These are phyloP conservation scores for Paraphaeosphaeria sporulosa DNA, from an alignment of 2,329 filamentous ascomycete species.

Conservation along the genomic window DNA sequence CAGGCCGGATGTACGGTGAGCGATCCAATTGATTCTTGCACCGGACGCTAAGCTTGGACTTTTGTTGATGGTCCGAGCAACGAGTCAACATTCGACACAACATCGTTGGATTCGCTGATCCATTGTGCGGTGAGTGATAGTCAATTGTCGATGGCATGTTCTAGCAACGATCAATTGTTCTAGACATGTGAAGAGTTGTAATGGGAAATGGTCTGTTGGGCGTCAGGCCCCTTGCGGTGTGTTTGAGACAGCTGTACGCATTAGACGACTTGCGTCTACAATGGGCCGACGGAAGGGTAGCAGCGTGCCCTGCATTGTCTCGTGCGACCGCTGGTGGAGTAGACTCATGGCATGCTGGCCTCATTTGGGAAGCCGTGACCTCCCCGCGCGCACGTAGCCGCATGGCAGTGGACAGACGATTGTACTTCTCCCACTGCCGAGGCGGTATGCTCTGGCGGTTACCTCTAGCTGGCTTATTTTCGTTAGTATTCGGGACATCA, in stretches of 20 bases:
- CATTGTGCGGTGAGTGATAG: constrained; percentile 31
- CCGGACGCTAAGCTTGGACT: constrained; percentile 26
- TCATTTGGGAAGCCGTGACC: constrained; percentile 2
- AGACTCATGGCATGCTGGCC: constrained; percentile 17
- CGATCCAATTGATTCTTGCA: constrained; percentile 30
- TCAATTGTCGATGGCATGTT: constrained; percentile 16
- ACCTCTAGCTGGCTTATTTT: not conserved
- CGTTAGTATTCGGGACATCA: not conserved
- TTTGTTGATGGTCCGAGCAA: constrained; percentile 13
- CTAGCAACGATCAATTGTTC: constrained; percentile 1
- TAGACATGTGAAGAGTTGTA: constrained; percentile 21
- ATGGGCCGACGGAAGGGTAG: constrained; percentile 22
- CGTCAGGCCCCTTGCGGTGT: constrained; percentile 26
- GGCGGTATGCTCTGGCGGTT: constrained; percentile 2
- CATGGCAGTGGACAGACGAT: constrained; percentile 9
- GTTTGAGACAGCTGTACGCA: constrained; percentile 24
- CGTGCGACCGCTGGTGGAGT: constrained; percentile 23
- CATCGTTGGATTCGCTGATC: constrained; percentile 24
- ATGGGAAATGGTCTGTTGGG: constrained; percentile 11
- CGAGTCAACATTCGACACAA: constrained; percentile 28
- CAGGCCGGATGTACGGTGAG: constrained; percentile 32
- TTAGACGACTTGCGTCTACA: constrained; percentile 9
- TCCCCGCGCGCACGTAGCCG: constrained; percentile 5
- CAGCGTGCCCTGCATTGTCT: constrained; percentile 30
- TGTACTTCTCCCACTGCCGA: not conserved